Evolutionary conservation across 164 flowering plant genomes (phyloP), one percentile per base, ranked within the genome.

Genomic region (Sextonia rubra): DNA sequence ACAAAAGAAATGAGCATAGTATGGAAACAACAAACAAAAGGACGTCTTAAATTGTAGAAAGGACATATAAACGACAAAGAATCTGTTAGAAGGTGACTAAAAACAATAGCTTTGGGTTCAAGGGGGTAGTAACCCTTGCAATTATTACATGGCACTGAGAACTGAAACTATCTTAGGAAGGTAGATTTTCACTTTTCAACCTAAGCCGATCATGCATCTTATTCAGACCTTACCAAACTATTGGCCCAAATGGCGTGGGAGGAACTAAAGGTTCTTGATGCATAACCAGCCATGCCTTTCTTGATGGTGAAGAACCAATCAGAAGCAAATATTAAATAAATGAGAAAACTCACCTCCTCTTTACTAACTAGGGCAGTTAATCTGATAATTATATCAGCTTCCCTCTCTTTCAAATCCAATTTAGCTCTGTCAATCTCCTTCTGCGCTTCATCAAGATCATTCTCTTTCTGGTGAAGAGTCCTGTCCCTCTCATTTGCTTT

Each of bases 401-500:
- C 92, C 74, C 76, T 86, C 71, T 86, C 79, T 70, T 83, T 85
- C 82, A 90, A 73, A 55, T 32, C 71, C 49, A 65, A 64, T 23
- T 64, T 76, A 3, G 75, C 76, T 20, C 58, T 69, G 66, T 85
- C 90, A 71, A 85, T 76, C 77, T 83, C 81, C 79, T 81, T 80
- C 26, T 85, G 78, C 12, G 77, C 69, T 72, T 87, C 93, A 60
- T 88, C 87, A 70, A 92, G 81, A 24, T 83, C 85, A 78, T 66
- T 82, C 77, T 86, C 88, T 80, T 82, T 93, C 77, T 83, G 84
- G 78, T 78, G 84, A 60, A 82, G 64, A 75, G 27, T 64, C 74
- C 66, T 75, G 8, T 92, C 94, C 69, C 44, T 80, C 80, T 90
- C 94, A 78, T 86, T 89, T 52, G 77, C 85, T 76, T 81, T 84